Evolutionary conservation across 495 filamentous ascomycete species (phyloP).

Genomic region (Aspergillus panamensis): DNA sequence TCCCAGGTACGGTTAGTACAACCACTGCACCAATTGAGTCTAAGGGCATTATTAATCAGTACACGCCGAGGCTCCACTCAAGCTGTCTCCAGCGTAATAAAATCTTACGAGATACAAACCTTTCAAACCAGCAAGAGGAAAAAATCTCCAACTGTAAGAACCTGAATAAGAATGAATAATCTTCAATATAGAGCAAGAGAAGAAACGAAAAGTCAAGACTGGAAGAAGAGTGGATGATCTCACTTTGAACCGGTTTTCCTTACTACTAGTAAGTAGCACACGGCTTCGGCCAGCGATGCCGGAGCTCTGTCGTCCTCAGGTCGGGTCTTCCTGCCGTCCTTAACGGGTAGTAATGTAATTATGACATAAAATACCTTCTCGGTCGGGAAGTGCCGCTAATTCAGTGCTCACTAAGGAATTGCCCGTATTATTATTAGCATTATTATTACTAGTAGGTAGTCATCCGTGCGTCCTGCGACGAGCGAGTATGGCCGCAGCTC

Average conservation of each 20-base stretch:
- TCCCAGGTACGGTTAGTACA: not conserved
- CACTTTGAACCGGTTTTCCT: no score
- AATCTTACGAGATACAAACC: not conserved
- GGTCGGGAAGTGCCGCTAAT: not conserved
- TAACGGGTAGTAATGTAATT: slow-evolving; percentile 15
- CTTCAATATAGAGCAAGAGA: no score
- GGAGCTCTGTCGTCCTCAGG: slow-evolving; percentile 4
- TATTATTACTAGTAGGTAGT: no score
- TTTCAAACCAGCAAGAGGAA: no score
- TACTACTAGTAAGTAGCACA: no score
- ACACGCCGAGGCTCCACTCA: not conserved
- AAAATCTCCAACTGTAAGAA: no score
- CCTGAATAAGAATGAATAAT: no score
- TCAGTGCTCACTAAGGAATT: not conserved
- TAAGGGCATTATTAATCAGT: not conserved
- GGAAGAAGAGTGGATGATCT: no score
- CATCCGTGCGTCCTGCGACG: slow-evolving; percentile 7
- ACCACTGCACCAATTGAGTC: not conserved
- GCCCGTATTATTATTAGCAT: not conserved
- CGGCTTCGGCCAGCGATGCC: slow-evolving; percentile 2
- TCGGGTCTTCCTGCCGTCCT: slow-evolving; percentile 17
- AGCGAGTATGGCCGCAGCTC: slow-evolving; percentile 9
- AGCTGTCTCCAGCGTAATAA: not conserved
- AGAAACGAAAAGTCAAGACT: no score
- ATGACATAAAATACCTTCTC: slow-evolving; percentile 1